These are phyloP conservation scores for Cryomyces antarcticus DNA, from an alignment of 495 filamentous ascomycete species.

Conservation along the genomic window DNA sequence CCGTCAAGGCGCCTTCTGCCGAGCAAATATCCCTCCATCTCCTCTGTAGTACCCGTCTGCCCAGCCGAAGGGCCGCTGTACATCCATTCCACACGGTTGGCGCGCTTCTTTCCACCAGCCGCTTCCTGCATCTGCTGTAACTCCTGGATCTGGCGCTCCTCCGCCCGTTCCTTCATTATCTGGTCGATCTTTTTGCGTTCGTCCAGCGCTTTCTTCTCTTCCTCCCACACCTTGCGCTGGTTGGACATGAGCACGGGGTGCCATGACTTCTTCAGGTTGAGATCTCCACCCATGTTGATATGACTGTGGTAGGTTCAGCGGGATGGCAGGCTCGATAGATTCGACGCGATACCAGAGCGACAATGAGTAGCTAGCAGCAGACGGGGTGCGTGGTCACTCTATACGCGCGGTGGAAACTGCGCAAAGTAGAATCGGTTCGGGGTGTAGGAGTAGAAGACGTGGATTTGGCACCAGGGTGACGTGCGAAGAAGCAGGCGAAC, in stretches of 20 bases:
- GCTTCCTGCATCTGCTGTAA: slow-evolving; percentile 78
- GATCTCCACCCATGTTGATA: slow-evolving; percentile 71
- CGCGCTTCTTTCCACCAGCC: slow-evolving; percentile 53
- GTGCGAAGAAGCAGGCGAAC: too few relatives aligned
- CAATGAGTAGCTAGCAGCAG: too few relatives aligned
- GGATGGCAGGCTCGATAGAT: too few relatives aligned
- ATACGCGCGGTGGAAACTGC: too few relatives aligned
- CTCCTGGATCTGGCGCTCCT: slow-evolving; percentile 84
- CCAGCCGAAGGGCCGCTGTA: slow-evolving; percentile 73
- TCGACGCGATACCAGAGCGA: too few relatives aligned
- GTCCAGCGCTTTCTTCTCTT: slow-evolving; percentile 83
- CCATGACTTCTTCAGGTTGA: slow-evolving; percentile 97
- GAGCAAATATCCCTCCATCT: slow-evolving; percentile 83
- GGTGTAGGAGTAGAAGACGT: too few relatives aligned
- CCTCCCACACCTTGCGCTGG: slow-evolving; percentile 63
- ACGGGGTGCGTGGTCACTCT: too few relatives aligned
- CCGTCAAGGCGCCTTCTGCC: slow-evolving; percentile 79
- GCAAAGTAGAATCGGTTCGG: too few relatives aligned
- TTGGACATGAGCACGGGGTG: slow-evolving; percentile 70
- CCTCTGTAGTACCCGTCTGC: slow-evolving; percentile 63
- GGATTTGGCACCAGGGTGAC: too few relatives aligned
- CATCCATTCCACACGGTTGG: slow-evolving; percentile 91
- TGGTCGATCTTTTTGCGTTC: slow-evolving; percentile 84
- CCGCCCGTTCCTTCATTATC: slow-evolving; percentile 73
- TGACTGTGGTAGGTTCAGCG: too few relatives aligned